Percentiles rank a stretch among this genome's conserved stretches.
Evolutionary conservation across 495 filamentous ascomycete genomes (phyloP).

Genomic region (Bombardia bombarda): DNA sequence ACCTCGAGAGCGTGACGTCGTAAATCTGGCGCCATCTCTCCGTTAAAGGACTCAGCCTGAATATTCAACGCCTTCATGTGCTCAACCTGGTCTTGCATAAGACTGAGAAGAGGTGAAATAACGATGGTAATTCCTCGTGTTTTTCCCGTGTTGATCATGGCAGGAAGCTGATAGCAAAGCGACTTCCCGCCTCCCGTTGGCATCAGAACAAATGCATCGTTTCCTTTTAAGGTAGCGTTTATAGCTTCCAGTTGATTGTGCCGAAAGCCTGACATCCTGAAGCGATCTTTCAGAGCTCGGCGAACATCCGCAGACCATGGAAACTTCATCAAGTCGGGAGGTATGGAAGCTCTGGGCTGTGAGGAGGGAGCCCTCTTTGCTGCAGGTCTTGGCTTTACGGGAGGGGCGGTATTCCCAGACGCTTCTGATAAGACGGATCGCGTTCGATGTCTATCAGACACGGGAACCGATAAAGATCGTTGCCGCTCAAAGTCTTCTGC

Average conservation of each 20-base stretch:
- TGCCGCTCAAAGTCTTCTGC: conserved; percentile 49
- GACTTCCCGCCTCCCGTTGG: conserved; percentile 97
- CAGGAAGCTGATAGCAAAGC: conserved; percentile 91
- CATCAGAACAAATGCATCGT: conserved; percentile 93
- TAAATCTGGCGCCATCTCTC: conserved; percentile 53
- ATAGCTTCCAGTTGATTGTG: conserved; percentile 93
- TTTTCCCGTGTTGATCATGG: conserved; percentile 70
- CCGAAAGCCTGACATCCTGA: conserved; percentile 76
- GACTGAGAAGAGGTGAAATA: conserved; percentile 84
- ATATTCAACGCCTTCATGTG: conserved; percentile 72
- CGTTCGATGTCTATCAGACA: conserved; percentile 9
- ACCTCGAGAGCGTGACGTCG: conserved; percentile 51
- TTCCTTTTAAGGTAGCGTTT: conserved; percentile 78
- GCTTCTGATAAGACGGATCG: conserved; percentile 28
- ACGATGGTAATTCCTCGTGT: conserved; percentile 87
- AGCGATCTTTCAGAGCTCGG: conserved; percentile 65
- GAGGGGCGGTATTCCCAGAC: conserved; percentile 25
- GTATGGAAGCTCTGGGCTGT: conserved; percentile 20
- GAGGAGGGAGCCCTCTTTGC: conserved; percentile 18
- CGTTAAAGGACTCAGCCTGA: conserved; percentile 67
- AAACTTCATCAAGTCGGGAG: conserved; percentile 36
- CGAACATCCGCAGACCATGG: conserved; percentile 85
- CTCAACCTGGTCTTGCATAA: conserved; percentile 93
- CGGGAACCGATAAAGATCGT: conserved; percentile 19
- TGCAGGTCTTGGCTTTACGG: conserved; percentile 20